Percentiles rank a stretch among this genome's conserved stretches.
Conservation (phyloP, 164 flowering plant species). For the grape (Vitis vinifera) region DNA sequence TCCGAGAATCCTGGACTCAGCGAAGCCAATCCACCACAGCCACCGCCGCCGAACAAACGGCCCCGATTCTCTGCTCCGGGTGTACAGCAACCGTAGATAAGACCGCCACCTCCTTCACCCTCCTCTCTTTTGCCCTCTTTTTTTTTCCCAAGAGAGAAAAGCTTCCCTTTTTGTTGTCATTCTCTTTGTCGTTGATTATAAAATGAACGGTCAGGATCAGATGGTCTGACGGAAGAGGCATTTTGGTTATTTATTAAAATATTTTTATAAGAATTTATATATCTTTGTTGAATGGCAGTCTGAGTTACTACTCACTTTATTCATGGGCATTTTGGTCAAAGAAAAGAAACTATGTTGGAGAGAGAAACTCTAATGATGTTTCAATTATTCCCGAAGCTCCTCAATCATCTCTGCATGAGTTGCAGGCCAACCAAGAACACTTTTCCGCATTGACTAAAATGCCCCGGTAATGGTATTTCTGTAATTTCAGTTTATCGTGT, state of each 20-base stretch:
- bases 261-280: background rate
- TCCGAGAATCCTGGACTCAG: conserved; percentile 21
- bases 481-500: background rate
- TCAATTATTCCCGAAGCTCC: background rate
- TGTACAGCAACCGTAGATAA: conserved; percentile 38
- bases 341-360: background rate
- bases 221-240: conserved; percentile 3
- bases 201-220: conserved; percentile 12
- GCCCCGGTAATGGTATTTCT: background rate
- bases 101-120: background rate
- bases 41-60: conserved; percentile 37
- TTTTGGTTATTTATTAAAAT: conserved; percentile 6
- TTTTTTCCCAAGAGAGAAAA: background rate
- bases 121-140: background rate
- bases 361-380: background rate
- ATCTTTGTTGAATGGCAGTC: background rate
- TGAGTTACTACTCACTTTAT: background rate
- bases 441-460: background rate
- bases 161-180: background rate
- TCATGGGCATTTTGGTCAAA: conserved; percentile 2
- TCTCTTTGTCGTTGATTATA: conserved; percentile 3
- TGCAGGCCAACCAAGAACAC: background rate
- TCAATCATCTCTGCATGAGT: conserved; percentile 1
- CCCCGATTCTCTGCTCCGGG: conserved; percentile 29
- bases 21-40: conserved; percentile 15